Evolutionary conservation across 2,329 filamentous ascomycete species (phyloP).

Genomic region (Helminthosporium solani): DNA sequence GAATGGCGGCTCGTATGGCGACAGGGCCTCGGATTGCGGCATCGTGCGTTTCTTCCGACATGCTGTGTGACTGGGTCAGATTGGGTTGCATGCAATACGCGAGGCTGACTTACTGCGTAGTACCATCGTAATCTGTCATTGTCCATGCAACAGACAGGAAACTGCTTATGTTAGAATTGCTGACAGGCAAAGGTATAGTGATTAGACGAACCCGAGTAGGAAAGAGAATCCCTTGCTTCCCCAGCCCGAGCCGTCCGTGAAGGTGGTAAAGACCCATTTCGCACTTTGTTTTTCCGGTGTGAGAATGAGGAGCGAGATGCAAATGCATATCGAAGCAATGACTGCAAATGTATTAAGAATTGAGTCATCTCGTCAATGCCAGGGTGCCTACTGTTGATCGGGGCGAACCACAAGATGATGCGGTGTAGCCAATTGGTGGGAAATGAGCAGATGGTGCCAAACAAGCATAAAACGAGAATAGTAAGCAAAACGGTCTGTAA

Average conservation of each 20-base stretch:
- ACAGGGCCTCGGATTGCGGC: conserved; percentile 61
- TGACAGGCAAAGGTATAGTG: neutral
- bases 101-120: conserved; percentile 56
- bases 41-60: conserved; percentile 67
- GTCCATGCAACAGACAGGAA: conserved; percentile 61
- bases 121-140: conserved; percentile 70
- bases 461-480: conserved; percentile 56
- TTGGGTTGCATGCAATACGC: conserved; percentile 19
- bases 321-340: conserved; percentile 61
- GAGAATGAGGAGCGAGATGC: conserved; percentile 58
- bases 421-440: conserved; percentile 61
- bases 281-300: conserved; percentile 61
- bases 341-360: conserved; percentile 39
- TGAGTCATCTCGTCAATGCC: too few species aligned
- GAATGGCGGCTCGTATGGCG: conserved; percentile 60
- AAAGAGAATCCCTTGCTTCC: conserved; percentile 62
- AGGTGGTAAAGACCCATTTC: conserved; percentile 61
- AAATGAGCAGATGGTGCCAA: conserved; percentile 63
- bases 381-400: conserved; percentile 57
- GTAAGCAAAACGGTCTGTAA: conserved; percentile 60
- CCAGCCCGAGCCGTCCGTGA: conserved; percentile 65
- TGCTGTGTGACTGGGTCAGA: conserved; percentile 44
- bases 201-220: conserved; percentile 54
- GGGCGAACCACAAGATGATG: conserved; percentile 65
- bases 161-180: conserved; percentile 29